phyloP scores from a whole-genome alignment of 768 basidiomycete species.

The Boletus sp. region DNA sequence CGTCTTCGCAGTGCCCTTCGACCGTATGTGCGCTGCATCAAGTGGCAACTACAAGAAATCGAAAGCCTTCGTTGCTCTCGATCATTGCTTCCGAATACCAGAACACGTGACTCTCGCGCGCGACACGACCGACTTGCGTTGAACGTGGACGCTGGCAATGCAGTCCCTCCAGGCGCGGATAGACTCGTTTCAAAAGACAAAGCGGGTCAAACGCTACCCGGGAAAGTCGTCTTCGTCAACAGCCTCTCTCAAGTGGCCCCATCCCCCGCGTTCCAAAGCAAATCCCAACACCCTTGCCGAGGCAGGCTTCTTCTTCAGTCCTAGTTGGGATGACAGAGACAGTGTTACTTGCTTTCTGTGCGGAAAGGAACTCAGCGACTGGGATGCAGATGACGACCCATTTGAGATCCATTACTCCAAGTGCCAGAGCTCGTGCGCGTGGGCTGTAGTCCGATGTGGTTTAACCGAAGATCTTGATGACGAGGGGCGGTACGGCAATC shows the following conservation, averaged over 20 bases:
- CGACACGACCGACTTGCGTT: too few relatives aligned
- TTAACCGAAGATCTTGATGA: slow-evolving; percentile 54
- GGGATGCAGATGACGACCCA: slow-evolving; percentile 85
- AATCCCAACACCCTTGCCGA: slow-evolving; percentile 75
- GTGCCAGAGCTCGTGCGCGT: slow-evolving; percentile 64
- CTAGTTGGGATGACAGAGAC: slow-evolving; percentile 63
- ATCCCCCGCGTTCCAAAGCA: slow-evolving; percentile 59
- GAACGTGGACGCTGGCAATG: slow-evolving; percentile 28
- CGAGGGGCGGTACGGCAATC: slow-evolving; percentile 48
- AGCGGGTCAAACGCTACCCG: slow-evolving; percentile 52
- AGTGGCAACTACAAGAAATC: background rate
- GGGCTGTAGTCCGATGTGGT: slow-evolving; percentile 80
- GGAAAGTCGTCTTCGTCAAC: slow-evolving; percentile 44
- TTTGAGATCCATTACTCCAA: slow-evolving; percentile 78
- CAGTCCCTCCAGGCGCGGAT: slow-evolving; percentile 55
- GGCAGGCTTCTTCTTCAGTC: slow-evolving; percentile 87
- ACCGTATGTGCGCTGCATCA: slow-evolving; percentile 38
- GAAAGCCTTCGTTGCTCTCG: background rate
- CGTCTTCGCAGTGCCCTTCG: slow-evolving; percentile 21
- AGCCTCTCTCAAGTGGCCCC: slow-evolving; percentile 71
- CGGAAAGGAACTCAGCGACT: slow-evolving; percentile 75
- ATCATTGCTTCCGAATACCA: background rate
- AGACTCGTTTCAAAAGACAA: slow-evolving; percentile 64
- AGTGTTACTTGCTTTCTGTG: slow-evolving; percentile 85
- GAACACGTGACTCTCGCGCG: slow-evolving; percentile 2